A percentile compares a stretch with the other conserved stretches of the same genome.
phyloP scores from a whole-genome alignment of 139 green algal genomes.

The Tetradesmus obliquus region DNA sequence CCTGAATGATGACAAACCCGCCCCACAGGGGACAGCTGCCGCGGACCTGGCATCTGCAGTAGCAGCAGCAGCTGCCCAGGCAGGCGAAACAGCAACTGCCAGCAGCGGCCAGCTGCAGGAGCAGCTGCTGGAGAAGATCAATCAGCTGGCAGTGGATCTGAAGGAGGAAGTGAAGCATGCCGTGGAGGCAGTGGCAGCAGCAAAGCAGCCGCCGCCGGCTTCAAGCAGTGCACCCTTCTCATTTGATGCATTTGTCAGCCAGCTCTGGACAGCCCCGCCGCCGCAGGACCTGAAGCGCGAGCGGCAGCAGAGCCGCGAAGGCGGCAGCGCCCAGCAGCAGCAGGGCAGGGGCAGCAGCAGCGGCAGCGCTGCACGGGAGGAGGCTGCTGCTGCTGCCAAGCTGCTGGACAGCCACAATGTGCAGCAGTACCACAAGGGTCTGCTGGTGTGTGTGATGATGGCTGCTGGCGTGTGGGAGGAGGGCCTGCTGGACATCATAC shows the following conservation, averaged over 20 bases:
- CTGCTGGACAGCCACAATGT: background rate
- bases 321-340: background rate
- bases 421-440: conserved; percentile 9
- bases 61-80: conserved; percentile 1
- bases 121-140: background rate
- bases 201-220: background rate
- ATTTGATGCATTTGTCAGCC: background rate
- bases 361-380: background rate
- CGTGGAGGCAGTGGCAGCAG: background rate
- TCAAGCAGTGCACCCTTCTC: background rate
- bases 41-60: background rate
- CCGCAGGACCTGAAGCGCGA: background rate
- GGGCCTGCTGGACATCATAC: background rate
- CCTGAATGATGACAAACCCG: background rate
- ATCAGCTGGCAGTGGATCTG: conserved; percentile 3
- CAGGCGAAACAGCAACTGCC: background rate
- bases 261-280: background rate
- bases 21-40: no score
- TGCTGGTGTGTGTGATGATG: conserved; percentile 15
- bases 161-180: background rate
- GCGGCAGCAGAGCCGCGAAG: background rate
- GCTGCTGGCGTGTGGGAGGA: background rate
- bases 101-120: conserved; percentile 24
- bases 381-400: conserved; percentile 21
- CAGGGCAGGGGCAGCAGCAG: background rate